phyloP scores from a whole-genome alignment of 306 rosid genomes.

The Acacia acuminata region DNA sequence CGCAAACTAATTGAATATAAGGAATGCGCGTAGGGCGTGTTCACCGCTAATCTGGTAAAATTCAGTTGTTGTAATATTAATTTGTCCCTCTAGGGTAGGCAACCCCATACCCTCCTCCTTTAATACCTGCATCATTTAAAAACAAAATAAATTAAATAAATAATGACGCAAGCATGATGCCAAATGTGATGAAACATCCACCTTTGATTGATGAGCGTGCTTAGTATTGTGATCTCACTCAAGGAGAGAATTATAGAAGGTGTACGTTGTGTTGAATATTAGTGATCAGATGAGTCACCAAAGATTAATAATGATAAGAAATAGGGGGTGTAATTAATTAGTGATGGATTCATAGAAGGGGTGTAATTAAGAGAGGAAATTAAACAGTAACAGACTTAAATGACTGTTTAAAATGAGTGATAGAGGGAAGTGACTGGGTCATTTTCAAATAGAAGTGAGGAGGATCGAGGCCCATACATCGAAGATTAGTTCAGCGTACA shows the following conservation, averaged over 20 bases:
- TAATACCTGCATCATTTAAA: too few species aligned
- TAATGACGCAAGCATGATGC: not conserved
- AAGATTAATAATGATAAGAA: too few species aligned
- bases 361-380: too few species aligned
- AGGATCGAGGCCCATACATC: not conserved
- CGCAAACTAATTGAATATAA: not conserved
- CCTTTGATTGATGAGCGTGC: too few species aligned
- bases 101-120: not conserved
- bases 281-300: too few species aligned
- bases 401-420: not conserved
- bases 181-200: not conserved
- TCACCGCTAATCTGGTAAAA: not conserved
- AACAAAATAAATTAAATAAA: too few species aligned
- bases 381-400: too few species aligned
- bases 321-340: too few species aligned
- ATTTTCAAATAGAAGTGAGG: not conserved
- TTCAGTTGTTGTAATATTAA: not conserved
- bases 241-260: too few species aligned
- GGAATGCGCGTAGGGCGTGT: not conserved
- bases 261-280: too few species aligned
- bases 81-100: not conserved
- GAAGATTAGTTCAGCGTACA: too few species aligned
- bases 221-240: not conserved
- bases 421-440: not conserved
- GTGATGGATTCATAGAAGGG: too few species aligned